phyloP scores from a whole-genome alignment of 768 basidiomycete species.

The Suillus bovinus region DNA sequence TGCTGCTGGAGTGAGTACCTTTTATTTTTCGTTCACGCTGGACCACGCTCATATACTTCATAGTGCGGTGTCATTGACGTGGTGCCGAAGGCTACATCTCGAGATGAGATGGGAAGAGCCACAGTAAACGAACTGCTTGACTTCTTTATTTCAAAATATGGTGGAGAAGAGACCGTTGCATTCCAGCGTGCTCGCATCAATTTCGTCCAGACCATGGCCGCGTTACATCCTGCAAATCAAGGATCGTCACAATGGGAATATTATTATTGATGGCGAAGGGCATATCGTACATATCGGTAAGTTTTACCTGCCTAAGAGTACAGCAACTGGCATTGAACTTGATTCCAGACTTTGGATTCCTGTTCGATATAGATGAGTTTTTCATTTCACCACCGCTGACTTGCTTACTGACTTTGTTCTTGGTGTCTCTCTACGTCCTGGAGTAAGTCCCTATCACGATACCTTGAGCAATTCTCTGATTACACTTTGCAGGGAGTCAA shows the following conservation, averaged over 20 bases:
- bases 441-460: conserved; percentile 42
- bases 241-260: conserved; percentile 98
- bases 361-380: conserved; percentile 98
- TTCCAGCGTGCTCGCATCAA: conserved; percentile 94
- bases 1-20: conserved; percentile 78
- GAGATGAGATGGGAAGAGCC: conserved; percentile 98
- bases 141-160: conserved; percentile 94
- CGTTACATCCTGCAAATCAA: conserved; percentile 99
- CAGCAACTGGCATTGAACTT: background rate
- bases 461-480: conserved; percentile 2
- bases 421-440: conserved; percentile 48
- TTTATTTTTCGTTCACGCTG: conserved; percentile 5
- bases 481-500: conserved; percentile 77
- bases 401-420: conserved; percentile 27
- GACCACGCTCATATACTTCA: background rate
- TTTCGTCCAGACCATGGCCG: conserved; percentile 99
- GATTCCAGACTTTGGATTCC: conserved; percentile 82
- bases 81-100: conserved; percentile 94
- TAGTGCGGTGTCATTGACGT: conserved; percentile 99
- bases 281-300: conserved; percentile 95
- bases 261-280: conserved; percentile 98
- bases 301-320: conserved; percentile 24
- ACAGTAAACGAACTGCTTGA: conserved; percentile 95
- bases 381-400: conserved; percentile 9
- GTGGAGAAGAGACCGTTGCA: conserved; percentile 81